Conservation (phyloP, 208 protist species). For the Entamoeba moshkovskii region DNA sequence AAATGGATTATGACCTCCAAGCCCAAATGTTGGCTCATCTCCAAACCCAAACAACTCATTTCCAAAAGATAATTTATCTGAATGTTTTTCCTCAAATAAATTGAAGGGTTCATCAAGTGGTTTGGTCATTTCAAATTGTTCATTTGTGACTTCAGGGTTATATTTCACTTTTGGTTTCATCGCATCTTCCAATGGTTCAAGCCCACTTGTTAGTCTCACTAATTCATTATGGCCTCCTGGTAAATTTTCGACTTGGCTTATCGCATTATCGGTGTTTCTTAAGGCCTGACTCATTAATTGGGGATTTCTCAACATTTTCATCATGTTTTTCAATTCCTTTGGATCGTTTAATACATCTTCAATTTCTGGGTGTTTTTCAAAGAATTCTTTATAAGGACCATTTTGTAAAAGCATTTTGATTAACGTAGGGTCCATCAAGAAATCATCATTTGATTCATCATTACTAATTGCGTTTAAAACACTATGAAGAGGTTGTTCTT, state of each 20-base stretch:
- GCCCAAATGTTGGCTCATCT: neutral
- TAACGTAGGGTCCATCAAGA: neutral
- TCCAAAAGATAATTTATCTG: neutral
- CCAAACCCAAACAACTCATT: neutral
- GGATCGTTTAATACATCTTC: neutral
- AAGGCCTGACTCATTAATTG: neutral
- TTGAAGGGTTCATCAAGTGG: neutral
- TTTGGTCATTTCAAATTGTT: neutral
- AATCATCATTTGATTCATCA: neutral
- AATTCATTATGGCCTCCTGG: neutral
- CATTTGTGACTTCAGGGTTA: neutral
- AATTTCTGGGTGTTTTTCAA: neutral
- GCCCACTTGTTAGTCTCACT: neutral
- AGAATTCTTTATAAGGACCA: neutral
- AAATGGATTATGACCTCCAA: neutral
- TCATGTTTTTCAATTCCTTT: neutral
- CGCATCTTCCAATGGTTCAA: neutral
- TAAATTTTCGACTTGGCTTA: neutral
- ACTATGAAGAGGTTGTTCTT: neutral
- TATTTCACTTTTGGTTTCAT: neutral
- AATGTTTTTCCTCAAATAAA: neutral
- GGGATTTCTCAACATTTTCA: neutral
- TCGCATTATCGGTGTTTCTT: neutral
- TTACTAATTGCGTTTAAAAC: neutral
- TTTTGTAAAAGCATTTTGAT: neutral